A percentile compares a stretch with the other conserved stretches of the same genome.
These are phyloP conservation scores for Oryza longistaminata DNA, from an alignment of 176 grass and related monocot species.

Conservation along the genomic window DNA sequence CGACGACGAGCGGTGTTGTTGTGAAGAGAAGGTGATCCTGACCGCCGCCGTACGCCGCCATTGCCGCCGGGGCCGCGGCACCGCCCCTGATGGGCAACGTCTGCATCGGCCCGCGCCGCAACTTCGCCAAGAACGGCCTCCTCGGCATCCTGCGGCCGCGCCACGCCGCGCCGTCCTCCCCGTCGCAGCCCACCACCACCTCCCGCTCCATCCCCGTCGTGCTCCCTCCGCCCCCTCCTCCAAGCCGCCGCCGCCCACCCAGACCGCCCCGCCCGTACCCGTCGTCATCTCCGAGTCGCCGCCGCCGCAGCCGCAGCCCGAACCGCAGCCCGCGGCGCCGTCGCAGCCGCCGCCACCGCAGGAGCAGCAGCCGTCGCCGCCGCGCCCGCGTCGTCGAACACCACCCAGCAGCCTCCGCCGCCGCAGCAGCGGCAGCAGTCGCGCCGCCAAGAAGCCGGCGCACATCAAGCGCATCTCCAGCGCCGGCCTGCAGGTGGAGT, in stretches of 20 bases:
- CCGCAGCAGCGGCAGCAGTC: constrained; percentile 34
- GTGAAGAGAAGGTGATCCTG: not conserved
- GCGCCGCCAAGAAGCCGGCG: constrained; percentile 16
- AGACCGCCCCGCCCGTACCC: constrained; percentile 23
- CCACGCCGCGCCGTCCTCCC: not conserved
- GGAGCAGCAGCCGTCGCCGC: not conserved
- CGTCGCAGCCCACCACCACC: constrained; percentile 40
- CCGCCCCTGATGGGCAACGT: constrained; percentile 57
- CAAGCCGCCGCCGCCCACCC: not conserved
- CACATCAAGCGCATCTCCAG: constrained; percentile 67
- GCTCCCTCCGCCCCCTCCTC: constrained; percentile 1
- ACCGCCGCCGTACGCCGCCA: not conserved
- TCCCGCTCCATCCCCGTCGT: constrained; percentile 47
- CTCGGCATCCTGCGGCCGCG: constrained; percentile 38
- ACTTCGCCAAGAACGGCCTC: constrained; percentile 48
- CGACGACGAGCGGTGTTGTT: not conserved
- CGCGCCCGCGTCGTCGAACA: not conserved
- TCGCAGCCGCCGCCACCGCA: not conserved
- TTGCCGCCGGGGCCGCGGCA: constrained; percentile 28
- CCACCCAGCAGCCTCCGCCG: not conserved
- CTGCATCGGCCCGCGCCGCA: constrained; percentile 41
- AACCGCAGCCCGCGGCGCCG: not conserved
- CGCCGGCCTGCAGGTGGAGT: constrained; percentile 52
- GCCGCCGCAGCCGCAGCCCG: not conserved
- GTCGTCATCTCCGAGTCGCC: constrained; percentile 45